These are phyloP conservation scores for Anisodus acutangulus DNA, from an alignment of 257 asterid genomes.

Conservation along the genomic window DNA sequence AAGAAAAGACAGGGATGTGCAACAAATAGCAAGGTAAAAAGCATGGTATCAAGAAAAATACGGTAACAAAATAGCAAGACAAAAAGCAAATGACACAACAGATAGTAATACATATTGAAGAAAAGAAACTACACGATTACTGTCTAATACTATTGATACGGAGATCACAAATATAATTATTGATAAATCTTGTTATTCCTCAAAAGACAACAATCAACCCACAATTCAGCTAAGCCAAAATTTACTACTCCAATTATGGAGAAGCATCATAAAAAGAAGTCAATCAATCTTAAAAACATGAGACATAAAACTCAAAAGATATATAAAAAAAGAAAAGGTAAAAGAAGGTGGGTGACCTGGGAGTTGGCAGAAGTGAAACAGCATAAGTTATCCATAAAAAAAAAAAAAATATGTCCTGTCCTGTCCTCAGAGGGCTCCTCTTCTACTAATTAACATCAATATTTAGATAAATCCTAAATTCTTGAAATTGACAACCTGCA, in stretches of 20 bases:
- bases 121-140: too few relatives aligned
- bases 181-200: constrained; percentile 13
- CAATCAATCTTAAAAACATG: neutral
- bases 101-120: too few relatives aligned
- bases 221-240: constrained; percentile 25
- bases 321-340: neutral
- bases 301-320: neutral
- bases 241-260: neutral
- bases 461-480: constrained; percentile 30
- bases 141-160: too few relatives aligned
- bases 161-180: neutral
- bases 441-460: constrained; percentile 57
- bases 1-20: too few relatives aligned
- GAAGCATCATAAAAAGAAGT: constrained; percentile 12
- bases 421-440: constrained; percentile 43
- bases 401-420: constrained; percentile 20
- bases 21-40: too few relatives aligned
- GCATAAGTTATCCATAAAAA: constrained; percentile 67
- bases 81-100: too few relatives aligned
- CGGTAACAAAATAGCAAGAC: too few relatives aligned
- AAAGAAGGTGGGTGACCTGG: constrained; percentile 49
- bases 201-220: neutral
- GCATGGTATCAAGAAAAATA: too few relatives aligned
- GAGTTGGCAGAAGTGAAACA: constrained; percentile 58
- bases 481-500: constrained; percentile 52